Evolutionary conservation across 176 grass and related monocot genomes (phyloP), one percentile per base, ranked within the genome.

Genomic region (Saccharum officinarum): DNA sequence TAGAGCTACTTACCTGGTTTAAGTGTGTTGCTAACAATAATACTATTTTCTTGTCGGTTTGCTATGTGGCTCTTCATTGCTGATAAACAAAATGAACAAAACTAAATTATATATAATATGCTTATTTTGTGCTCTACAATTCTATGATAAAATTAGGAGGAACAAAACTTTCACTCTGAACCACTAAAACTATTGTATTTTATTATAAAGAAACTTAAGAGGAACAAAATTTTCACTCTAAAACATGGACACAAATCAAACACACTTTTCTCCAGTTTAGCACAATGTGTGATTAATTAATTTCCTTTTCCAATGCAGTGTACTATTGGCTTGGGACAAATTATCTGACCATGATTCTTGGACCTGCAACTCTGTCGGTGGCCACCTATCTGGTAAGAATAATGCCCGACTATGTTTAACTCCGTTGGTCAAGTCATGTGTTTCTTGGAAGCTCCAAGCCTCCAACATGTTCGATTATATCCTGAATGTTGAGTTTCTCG

Each of bases 331-430:
- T 96, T 76, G 86, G 93, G 23, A 67, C 82, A 85, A 91, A 88
- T 84, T 42, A 75, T 64, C 16, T 66, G 5, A 82, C 90, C 7
- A 57, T 86, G 26, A 84, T 84, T 28, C 42, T 92, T 66, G 97
- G 92, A 33, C 75, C 52, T 65, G 80, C 72, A 23, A 84, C 77
- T 85, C 39, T 99, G 38, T 63, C 84, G 37, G 13, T 40, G 30
- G 82, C 87, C 63, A 69, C 79, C 41, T 99, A 99, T 84, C 89
- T 99, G 18, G 97, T 96, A 93, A 99, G 92, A 82, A 50, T 20
- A 47, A 10, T 79, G 6, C 13, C 31, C 42, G 3, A 10, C 17
- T 89, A 55, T 66, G n/a, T n/a, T n/a, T n/a, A 46, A 34, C 30
- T 83, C 60, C 10, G 37, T 81, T 52, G 30, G 49, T 44, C 39